A percentile compares a stretch with the other conserved stretches of the same genome.
phyloP scores from a whole-genome alignment of 1,139 yeast species.

The Sugiyamaella paludigena region DNA sequence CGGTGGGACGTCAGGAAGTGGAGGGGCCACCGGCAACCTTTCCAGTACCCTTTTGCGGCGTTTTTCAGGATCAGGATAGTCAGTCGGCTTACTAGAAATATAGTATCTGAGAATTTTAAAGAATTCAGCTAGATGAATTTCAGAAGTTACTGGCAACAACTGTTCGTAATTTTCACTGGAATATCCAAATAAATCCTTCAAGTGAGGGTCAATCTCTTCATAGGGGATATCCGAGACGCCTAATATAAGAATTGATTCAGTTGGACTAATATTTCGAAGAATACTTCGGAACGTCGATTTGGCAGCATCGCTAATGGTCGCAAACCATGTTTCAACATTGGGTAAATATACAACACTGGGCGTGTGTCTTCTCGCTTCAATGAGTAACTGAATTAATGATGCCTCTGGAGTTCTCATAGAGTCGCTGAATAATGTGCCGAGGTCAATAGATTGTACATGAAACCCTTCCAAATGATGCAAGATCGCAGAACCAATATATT shows the following conservation, averaged over 20 bases:
- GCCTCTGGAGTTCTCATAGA: conserved; percentile 82
- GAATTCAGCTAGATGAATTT: conserved; percentile 49
- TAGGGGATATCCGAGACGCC: conserved; percentile 65
- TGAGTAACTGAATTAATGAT: conserved; percentile 75
- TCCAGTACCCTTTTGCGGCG: conserved; percentile 42
- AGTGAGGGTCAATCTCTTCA: conserved; percentile 36
- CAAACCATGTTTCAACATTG: conserved; percentile 74
- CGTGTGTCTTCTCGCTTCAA: conserved; percentile 86
- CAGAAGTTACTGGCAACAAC: conserved; percentile 44
- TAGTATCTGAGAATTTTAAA: conserved; percentile 58
- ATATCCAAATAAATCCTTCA: conserved; percentile 54
- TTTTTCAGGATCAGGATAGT: conserved; percentile 41
- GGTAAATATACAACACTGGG: conserved; percentile 88
- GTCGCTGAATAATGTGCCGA: conserved; percentile 76
- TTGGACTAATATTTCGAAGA: conserved; percentile 64
- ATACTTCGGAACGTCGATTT: conserved; percentile 70
- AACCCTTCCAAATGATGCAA: conserved; percentile 84
- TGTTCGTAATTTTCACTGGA: conserved; percentile 42
- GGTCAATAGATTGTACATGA: conserved; percentile 81
- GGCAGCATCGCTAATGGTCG: conserved; percentile 65
- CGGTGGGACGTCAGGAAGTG: conserved; percentile 27
- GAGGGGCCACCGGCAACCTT: conserved; percentile 44
- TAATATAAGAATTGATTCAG: conserved; percentile 72
- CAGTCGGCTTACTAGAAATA: conserved; percentile 62
- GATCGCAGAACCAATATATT: conserved; percentile 78